Percentiles rank a stretch among this genome's conserved stretches.
Conservation (phyloP, 2,329 filamentous ascomycete genomes). For the Alternaria incomplexa region DNA sequence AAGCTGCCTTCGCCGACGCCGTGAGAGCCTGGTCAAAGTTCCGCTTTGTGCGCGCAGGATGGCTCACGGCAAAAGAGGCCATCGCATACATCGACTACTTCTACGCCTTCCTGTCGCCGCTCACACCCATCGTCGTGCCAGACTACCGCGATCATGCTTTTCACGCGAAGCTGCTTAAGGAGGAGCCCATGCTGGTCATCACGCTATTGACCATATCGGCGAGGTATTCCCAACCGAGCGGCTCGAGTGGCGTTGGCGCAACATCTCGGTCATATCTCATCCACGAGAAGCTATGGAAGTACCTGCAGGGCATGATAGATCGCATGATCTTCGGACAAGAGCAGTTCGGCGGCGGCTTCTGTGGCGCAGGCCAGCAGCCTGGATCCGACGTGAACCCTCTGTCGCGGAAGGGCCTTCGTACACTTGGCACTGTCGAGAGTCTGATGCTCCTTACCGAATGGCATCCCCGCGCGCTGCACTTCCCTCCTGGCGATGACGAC, state of each 20-base stretch:
- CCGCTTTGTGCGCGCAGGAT: slow-evolving; percentile 93
- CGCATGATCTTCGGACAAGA: slow-evolving; percentile 95
- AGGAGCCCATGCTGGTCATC: slow-evolving; percentile 91
- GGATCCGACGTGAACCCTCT: slow-evolving; percentile 70
- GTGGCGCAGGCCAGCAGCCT: slow-evolving; percentile 71
- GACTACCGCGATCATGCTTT: slow-evolving; percentile 84
- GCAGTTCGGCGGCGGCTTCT: slow-evolving; percentile 88
- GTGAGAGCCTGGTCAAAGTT: slow-evolving; percentile 89
- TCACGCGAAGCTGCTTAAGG: slow-evolving; percentile 79
- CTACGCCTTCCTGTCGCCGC: slow-evolving; percentile 85
- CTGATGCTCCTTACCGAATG: slow-evolving; percentile 94
- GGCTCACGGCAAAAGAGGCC: slow-evolving; percentile 93
- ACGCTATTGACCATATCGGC: slow-evolving; percentile 91
- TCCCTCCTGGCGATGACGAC: slow-evolving; percentile 75
- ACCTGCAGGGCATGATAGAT: slow-evolving; percentile 93
- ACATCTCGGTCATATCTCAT: slow-evolving; percentile 87
- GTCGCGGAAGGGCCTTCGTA: slow-evolving; percentile 73
- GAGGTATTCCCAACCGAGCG: slow-evolving; percentile 79
- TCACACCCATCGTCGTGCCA: slow-evolving; percentile 92
- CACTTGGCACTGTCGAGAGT: slow-evolving; percentile 91
- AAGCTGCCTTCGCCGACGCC: slow-evolving; percentile 63
- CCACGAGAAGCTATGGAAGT: slow-evolving; percentile 94
- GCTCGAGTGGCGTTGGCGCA: slow-evolving; percentile 69
- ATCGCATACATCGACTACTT: slow-evolving; percentile 96
- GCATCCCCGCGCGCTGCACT: slow-evolving; percentile 94